Conservation (phyloP, 176 grass and related monocot species). For the Cenchrus fungigraminus region DNA sequence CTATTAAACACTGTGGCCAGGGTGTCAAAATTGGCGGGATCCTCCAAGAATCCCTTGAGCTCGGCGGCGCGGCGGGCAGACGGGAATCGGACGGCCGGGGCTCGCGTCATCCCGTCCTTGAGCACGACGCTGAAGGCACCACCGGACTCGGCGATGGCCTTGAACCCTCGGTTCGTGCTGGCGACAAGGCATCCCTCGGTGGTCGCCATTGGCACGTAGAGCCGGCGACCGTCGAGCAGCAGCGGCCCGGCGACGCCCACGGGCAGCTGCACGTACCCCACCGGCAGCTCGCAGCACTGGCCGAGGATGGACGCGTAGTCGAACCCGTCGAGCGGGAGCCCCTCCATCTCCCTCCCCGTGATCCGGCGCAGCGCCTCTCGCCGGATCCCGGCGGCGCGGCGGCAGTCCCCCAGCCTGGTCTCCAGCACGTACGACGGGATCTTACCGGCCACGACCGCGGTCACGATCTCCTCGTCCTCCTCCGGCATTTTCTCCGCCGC, state of each 20-base stretch:
- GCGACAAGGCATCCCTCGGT: conserved; percentile 85
- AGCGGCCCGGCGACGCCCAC: conserved; percentile 78
- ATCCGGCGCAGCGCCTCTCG: conserved; percentile 67
- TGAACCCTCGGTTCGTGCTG: conserved; percentile 76
- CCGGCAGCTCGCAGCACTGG: conserved; percentile 83
- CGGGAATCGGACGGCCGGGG: conserved; percentile 55
- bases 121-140: conserved; percentile 64
- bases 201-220: conserved; percentile 83
- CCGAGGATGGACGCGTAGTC: conserved; percentile 72
- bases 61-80: conserved; percentile 61
- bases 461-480: conserved; percentile 70
- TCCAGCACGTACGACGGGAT: conserved; percentile 72
- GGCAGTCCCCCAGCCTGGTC: conserved; percentile 62
- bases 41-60: conserved; percentile 68
- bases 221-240: conserved; percentile 54
- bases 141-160: conserved; percentile 76
- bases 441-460: conserved; percentile 48
- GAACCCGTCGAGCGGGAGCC: conserved; percentile 71
- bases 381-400: conserved; percentile 66
- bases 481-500: conserved; percentile 51
- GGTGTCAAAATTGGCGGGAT: conserved; percentile 57
- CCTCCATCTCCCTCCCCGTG: conserved; percentile 61
- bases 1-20: conserved; percentile 67
- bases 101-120: conserved; percentile 71
- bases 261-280: conserved; percentile 72